These are phyloP conservation scores for Daldinia sp. DNA, from an alignment of 2,329 filamentous ascomycete species.

Conservation along the genomic window DNA sequence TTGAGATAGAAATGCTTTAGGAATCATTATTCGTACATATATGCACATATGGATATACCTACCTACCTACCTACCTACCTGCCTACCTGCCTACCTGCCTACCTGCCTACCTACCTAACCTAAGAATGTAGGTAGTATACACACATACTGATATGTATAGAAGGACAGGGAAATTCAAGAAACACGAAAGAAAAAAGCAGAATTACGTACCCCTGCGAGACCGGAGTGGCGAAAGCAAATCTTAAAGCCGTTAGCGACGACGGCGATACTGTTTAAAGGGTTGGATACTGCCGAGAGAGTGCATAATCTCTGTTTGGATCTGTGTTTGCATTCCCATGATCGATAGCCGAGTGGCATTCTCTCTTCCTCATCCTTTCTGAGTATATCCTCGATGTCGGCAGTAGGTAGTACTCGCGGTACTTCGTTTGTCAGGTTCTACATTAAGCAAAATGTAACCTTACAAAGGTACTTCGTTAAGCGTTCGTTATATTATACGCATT, in stretches of 20 bases:
- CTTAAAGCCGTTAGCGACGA: slow-evolving; percentile 6
- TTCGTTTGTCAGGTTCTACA: background rate
- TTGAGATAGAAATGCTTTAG: background rate
- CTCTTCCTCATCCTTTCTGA: background rate
- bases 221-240: slow-evolving; percentile 6
- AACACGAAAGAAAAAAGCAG: slow-evolving; percentile 3
- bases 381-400: too few species aligned
- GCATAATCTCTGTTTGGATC: background rate
- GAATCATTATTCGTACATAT: slow-evolving; percentile 9
- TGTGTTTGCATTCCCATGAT: background rate
- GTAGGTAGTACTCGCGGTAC: background rate
- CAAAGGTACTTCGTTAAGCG: too few species aligned
- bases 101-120: too few species aligned
- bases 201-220: slow-evolving; percentile 15
- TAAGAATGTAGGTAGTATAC: too few species aligned
- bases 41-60: background rate
- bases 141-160: background rate
- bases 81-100: too few species aligned
- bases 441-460: background rate
- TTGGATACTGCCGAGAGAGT: background rate
- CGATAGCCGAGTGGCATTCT: background rate
- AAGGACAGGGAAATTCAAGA: background rate
- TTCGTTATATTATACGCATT: background rate
- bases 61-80: too few species aligned
- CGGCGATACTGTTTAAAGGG: slow-evolving; percentile 2